Evolutionary conservation across 495 filamentous ascomycete genomes (phyloP).

Genomic region (Xylaria acuta): DNA sequence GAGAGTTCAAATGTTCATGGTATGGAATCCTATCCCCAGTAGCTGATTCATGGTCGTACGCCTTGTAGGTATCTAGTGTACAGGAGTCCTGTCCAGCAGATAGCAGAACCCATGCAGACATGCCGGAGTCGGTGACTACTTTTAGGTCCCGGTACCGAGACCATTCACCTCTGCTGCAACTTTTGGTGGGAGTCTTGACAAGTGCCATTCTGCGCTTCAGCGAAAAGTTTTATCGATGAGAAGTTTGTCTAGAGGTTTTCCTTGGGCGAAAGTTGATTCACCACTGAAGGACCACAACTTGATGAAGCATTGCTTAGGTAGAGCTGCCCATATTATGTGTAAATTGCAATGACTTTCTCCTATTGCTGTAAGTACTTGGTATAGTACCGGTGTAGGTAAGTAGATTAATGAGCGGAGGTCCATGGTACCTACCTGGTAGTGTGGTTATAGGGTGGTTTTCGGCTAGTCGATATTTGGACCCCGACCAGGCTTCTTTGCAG

Average conservation of each 20-base stretch:
- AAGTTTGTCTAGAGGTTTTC: background rate
- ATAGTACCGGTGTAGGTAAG: no score
- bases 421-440: no score
- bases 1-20: background rate
- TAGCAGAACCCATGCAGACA: background rate
- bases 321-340: background rate
- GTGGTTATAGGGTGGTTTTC: background rate
- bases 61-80: background rate
- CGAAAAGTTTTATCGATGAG: background rate
- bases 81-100: no score
- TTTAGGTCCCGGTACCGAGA: background rate
- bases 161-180: background rate
- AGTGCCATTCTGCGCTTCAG: background rate
- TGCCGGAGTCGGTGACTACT: background rate
- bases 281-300: background rate
- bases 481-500: background rate
- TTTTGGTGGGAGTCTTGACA: background rate
- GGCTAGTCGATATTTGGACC: conserved; percentile 7
- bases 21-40: background rate
- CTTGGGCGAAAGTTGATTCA: background rate
- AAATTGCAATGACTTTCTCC: background rate
- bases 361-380: no score
- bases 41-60: no score
- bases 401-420: background rate
- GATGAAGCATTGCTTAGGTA: background rate